Evolutionary conservation across 495 filamentous ascomycete genomes (phyloP).

Genomic region (Lichenothelia convexa): DNA sequence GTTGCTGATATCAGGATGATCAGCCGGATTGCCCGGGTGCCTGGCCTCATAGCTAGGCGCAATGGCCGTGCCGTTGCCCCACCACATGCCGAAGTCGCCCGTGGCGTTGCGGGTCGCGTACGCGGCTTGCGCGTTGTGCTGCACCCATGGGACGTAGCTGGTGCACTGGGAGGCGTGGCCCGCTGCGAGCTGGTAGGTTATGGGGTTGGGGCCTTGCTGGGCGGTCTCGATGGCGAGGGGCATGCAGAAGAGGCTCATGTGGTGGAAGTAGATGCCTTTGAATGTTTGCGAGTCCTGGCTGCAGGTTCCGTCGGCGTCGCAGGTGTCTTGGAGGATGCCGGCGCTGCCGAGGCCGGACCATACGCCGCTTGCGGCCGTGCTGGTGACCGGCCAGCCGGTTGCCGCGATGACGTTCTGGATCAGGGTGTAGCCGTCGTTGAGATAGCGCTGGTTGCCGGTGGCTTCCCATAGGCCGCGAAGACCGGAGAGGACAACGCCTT

Average conservation of each 20-base stretch:
- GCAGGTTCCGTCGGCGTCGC: slow-evolving; percentile 57
- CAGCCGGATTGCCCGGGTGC: too few relatives aligned
- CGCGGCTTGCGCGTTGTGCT: slow-evolving; percentile 60
- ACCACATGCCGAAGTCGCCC: slow-evolving; percentile 80
- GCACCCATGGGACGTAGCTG: slow-evolving; percentile 53
- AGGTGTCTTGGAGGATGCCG: slow-evolving; percentile 71
- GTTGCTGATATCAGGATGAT: too few relatives aligned
- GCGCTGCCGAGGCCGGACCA: slow-evolving; percentile 64
- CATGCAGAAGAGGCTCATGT: slow-evolving; percentile 64
- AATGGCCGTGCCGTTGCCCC: slow-evolving; percentile 42
- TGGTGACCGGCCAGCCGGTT: slow-evolving; percentile 41
- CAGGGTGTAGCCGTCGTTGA: slow-evolving; percentile 62
- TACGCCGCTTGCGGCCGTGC: slow-evolving; percentile 2
- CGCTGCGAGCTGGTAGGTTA: slow-evolving; percentile 9
- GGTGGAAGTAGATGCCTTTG: slow-evolving; percentile 90
- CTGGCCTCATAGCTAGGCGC: too few relatives aligned
- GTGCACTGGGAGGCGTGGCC: slow-evolving; percentile 43
- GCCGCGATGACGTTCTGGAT: slow-evolving; percentile 52
- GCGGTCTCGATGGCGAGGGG: slow-evolving; percentile 33
- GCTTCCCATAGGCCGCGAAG: slow-evolving; percentile 59
- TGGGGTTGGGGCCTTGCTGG: slow-evolving; percentile 20
- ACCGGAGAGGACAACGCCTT: slow-evolving; percentile 80
- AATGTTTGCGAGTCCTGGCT: slow-evolving; percentile 82
- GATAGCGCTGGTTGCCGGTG: slow-evolving; percentile 46
- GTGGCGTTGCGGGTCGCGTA: slow-evolving; percentile 44